Percentiles rank a stretch among this genome's conserved stretches.
Conservation (phyloP, 2,329 filamentous ascomycete genomes). For the Didymosphaeria variabile region DNA sequence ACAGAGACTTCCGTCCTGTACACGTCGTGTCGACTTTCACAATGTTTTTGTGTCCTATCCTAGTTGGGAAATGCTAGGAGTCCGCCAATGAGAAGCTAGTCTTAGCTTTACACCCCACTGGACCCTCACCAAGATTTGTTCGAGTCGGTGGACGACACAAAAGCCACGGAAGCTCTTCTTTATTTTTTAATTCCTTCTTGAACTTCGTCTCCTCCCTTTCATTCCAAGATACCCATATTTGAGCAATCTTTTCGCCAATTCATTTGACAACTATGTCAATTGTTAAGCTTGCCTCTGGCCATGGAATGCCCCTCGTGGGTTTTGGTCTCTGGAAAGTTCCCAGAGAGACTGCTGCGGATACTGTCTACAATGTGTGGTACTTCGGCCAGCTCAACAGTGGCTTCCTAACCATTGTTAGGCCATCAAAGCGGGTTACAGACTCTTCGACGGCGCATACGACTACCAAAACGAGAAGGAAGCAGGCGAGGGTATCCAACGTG, state of each 20-base stretch:
- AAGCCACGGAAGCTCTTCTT: neutral
- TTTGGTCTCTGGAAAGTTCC: slow-evolving; percentile 87
- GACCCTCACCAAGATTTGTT: slow-evolving; percentile 12
- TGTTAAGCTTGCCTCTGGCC: slow-evolving; percentile 71
- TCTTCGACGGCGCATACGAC: slow-evolving; percentile 41
- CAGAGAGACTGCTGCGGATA: slow-evolving; percentile 75
- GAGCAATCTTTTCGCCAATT: neutral
- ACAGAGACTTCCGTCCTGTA: neutral
- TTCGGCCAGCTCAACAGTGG: neutral
- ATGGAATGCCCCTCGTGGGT: slow-evolving; percentile 78
- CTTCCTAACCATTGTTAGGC: slow-evolving; percentile 16
- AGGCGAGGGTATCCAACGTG: slow-evolving; percentile 29
- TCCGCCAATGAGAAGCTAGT: slow-evolving; percentile 19
- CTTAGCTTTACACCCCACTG: slow-evolving; percentile 6
- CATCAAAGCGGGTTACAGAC: slow-evolving; percentile 39
- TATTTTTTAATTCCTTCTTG: neutral
- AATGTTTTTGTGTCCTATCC: slow-evolving; percentile 6
- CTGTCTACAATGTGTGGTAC: slow-evolving; percentile 70
- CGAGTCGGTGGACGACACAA: neutral
- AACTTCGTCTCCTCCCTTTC: neutral
- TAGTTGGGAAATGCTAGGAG: slow-evolving; percentile 21
- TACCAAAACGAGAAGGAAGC: slow-evolving; percentile 35
- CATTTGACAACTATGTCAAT: slow-evolving; percentile 38
- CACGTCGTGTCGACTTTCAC: neutral
- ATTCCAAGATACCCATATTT: neutral